These are phyloP conservation scores for Salvia sclarea DNA, from an alignment of 305 asterid species.

Conservation along the genomic window DNA sequence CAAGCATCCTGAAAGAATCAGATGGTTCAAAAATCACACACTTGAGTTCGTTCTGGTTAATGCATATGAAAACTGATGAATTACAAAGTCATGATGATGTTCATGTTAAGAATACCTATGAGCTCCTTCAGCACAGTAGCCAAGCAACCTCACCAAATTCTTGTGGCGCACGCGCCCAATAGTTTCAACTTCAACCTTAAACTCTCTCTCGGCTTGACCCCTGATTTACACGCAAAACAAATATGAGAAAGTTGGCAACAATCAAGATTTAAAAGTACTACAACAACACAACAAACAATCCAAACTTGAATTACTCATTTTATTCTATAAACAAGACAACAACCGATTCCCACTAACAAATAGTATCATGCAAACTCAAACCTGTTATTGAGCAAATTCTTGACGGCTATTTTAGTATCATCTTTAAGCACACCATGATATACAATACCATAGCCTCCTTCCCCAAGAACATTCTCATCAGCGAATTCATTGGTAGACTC, in stretches of 20 bases:
- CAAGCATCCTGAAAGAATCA: slow-evolving; percentile 66
- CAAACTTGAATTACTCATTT: no score
- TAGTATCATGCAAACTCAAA: slow-evolving; percentile 16
- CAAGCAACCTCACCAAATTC: slow-evolving; percentile 90
- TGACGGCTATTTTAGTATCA: slow-evolving; percentile 66
- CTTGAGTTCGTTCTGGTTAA: no score
- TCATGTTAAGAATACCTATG: slow-evolving; percentile 50
- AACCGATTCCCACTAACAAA: not conserved
- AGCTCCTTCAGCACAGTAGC: slow-evolving; percentile 93
- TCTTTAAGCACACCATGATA: slow-evolving; percentile 71
- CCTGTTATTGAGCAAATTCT: slow-evolving; percentile 91
- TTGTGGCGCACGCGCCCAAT: slow-evolving; percentile 91
- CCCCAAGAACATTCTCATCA: slow-evolving; percentile 82
- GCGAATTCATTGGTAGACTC: slow-evolving; percentile 67
- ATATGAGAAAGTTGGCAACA: not conserved
- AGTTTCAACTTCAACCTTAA: slow-evolving; percentile 96
- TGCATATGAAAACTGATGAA: not conserved
- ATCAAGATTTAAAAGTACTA: not conserved
- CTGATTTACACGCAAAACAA: slow-evolving; percentile 37
- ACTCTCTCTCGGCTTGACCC: slow-evolving; percentile 96
- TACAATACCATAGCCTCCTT: slow-evolving; percentile 95
- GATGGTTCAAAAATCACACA: slow-evolving; percentile 9
- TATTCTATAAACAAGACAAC: not conserved
- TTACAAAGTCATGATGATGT: not conserved
- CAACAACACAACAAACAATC: no score